Conservation (phyloP, 2,329 filamentous ascomycete genomes). For the Hirsutella minnesotensis region DNA sequence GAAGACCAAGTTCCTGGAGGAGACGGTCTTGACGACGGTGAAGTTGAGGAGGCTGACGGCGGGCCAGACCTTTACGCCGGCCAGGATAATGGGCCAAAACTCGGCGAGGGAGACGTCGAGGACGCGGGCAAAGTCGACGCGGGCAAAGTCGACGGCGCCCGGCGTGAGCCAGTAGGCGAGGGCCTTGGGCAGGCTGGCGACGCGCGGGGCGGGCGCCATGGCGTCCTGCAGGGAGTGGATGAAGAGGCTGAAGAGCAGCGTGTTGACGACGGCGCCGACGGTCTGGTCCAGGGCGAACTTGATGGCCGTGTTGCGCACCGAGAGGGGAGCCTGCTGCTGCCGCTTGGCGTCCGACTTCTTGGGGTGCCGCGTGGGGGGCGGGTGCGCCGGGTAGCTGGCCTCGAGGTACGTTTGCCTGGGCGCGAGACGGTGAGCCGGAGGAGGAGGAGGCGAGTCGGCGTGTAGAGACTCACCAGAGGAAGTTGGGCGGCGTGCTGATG, state of each 20-base stretch:
- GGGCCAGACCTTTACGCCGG: slow-evolving; percentile 62
- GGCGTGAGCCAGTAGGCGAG: slow-evolving; percentile 23
- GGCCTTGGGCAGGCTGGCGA: slow-evolving; percentile 23
- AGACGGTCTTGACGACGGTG: slow-evolving; percentile 54
- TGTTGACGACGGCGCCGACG: slow-evolving; percentile 53
- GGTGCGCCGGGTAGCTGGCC: slow-evolving; percentile 56
- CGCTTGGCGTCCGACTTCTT: slow-evolving; percentile 12
- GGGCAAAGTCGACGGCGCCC: slow-evolving; percentile 28
- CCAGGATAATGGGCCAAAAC: slow-evolving; percentile 52
- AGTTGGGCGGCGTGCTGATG: slow-evolving; percentile 70
- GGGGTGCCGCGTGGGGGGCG: slow-evolving; percentile 20
- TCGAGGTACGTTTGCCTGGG: slow-evolving; percentile 65
- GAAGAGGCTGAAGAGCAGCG: slow-evolving; percentile 47
- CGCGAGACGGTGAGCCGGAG: neutral
- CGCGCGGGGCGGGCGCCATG: slow-evolving; percentile 28
- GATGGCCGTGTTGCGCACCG: slow-evolving; percentile 49
- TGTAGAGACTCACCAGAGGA: slow-evolving; percentile 53
- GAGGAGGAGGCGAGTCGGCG: no score
- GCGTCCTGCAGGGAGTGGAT: slow-evolving; percentile 44
- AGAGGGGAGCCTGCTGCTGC: slow-evolving; percentile 25
- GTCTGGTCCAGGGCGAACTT: slow-evolving; percentile 63
- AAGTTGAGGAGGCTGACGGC: slow-evolving; percentile 59
- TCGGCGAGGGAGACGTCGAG: slow-evolving; percentile 35
- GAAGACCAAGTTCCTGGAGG: slow-evolving; percentile 59
- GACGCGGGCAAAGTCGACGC: slow-evolving; percentile 32